A percentile compares a stretch with the other conserved stretches of the same genome.
Evolutionary conservation across 2,329 filamentous ascomycete species (phyloP).

Genomic region (Monilinia fructicola): DNA sequence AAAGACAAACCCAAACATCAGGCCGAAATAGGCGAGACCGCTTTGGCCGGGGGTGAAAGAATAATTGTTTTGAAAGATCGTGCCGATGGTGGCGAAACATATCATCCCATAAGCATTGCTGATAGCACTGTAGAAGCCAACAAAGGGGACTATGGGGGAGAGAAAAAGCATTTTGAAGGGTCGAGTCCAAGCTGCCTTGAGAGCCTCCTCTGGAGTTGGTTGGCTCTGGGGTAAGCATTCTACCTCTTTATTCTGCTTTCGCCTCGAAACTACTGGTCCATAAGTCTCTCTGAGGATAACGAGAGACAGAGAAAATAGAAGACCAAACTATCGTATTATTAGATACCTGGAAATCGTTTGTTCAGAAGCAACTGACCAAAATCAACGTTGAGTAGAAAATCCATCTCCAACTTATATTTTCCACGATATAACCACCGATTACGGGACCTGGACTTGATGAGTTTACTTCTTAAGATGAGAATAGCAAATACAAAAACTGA

Average conservation of each 20-base stretch:
- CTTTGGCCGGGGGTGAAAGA: neutral
- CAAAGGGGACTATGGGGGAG: neutral
- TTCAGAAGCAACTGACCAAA: conserved; percentile 44
- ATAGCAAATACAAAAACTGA: neutral
- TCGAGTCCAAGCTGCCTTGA: conserved; percentile 1
- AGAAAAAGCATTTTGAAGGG: conserved; percentile 5
- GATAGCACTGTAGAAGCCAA: conserved; percentile 5
- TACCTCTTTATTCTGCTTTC: conserved; percentile 40
- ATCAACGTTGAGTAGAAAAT: conserved; percentile 52
- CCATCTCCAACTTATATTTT: conserved; percentile 53
- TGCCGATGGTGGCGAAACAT: conserved; percentile 3
- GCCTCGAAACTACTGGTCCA: conserved; percentile 48
- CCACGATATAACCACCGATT: conserved; percentile 52
- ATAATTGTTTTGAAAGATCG: conserved; percentile 2
- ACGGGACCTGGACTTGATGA: conserved; percentile 44
- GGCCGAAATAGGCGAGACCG: conserved; percentile 2
- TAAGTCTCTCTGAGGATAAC: conserved; percentile 51
- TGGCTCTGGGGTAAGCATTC: neutral
- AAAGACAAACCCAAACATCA: neutral
- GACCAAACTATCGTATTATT: neutral
- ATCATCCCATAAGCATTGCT: conserved; percentile 9
- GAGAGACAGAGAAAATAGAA: conserved; percentile 38
- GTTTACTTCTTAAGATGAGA: neutral
- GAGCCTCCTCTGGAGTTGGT: neutral
- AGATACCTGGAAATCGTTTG: neutral